phyloP scores from a whole-genome alignment of 148 eudicot genomes.

The Diospyros lotus region DNA sequence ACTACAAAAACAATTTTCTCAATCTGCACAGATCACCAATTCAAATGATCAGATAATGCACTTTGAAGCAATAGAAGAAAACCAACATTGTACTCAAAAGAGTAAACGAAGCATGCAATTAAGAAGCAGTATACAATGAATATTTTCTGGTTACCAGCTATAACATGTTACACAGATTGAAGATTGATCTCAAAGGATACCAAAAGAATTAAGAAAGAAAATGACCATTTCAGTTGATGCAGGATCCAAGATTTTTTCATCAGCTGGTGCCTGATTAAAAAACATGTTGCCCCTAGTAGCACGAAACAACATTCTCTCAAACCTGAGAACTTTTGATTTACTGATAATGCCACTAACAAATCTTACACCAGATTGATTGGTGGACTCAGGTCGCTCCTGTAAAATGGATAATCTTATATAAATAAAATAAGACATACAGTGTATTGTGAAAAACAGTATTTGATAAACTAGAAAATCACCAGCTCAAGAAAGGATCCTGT shows the following conservation, averaged over 20 bases:
- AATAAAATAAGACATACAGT: constrained; percentile 13
- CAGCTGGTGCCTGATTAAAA: constrained; percentile 89
- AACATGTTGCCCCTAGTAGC: constrained; percentile 98
- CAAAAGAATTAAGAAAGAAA: constrained; percentile 14
- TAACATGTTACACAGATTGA: neutral
- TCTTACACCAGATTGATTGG: constrained; percentile 76
- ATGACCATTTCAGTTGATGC: constrained; percentile 74
- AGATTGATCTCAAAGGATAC: neutral
- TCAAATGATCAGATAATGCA: neutral
- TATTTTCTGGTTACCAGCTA: neutral
- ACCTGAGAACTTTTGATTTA: constrained; percentile 69
- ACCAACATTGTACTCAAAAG: neutral
- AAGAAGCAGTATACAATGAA: neutral
- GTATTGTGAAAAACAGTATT: neutral
- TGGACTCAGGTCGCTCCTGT: constrained; percentile 77
- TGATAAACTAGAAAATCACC: constrained; percentile 29
- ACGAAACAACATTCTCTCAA: constrained; percentile 97
- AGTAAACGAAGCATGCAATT: neutral
- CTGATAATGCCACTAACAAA: constrained; percentile 89
- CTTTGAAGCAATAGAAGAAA: constrained; percentile 6
- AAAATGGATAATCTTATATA: constrained; percentile 23
- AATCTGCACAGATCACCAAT: constrained; percentile 53
- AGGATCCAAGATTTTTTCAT: constrained; percentile 83
- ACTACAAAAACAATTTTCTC: constrained; percentile 93
- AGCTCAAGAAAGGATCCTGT: constrained; percentile 78